Base-by-base conservation (phyloP, 306 rosid species). In the Boehmeria nivea region DNA sequence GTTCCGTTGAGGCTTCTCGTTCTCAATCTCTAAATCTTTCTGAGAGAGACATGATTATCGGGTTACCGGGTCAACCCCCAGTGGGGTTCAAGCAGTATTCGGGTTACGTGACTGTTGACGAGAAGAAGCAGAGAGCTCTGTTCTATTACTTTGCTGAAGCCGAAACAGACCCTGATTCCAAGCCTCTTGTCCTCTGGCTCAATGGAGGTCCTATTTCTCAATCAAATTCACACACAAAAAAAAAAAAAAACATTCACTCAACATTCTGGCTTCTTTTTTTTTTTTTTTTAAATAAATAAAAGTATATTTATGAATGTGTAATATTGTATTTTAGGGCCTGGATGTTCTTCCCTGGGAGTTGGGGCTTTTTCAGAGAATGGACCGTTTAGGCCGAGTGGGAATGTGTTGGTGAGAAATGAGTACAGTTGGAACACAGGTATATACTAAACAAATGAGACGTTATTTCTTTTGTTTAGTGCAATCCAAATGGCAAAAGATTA, bases 141-240 rank as follows among this genome's bases (percentile, higher is more conserved):
- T 88, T 85, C 61, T 88, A 88, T 57, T 88, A 88, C 67, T 83
- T 88, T 66, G 95, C 67, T 52, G 93, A 89, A 75, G 89, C 93
- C 8, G 85, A 83, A 60, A 31, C 64, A 3, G 80, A 85, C 34
- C 89, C 97, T 3, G 60, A 77, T 74, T 80, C 95, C 31, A 89
- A 85, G 76, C 97, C 97, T n/a, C 63, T 89, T 8, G 97, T 89
- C 21, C 93, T 89, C 44, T 89, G 97, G 97, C 77, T 79, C 51
- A 78, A 73, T 70, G 83, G 83, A 73, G 83, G 83, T 77, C 11
- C n/a, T n/a, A 19, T 25, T 19, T 3, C 57, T 15, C 3, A 4
- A 17, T 28, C 21, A 3, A 42, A 52, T 24, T 12, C 56, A 21
- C 55, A 42, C n/a, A n/a, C n/a, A n/a, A n/a, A n/a, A n/a, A n/a